phyloP scores from a whole-genome alignment of 192 early-diverging fungal genomes.

The Umbelopsis ramanniana region DNA sequence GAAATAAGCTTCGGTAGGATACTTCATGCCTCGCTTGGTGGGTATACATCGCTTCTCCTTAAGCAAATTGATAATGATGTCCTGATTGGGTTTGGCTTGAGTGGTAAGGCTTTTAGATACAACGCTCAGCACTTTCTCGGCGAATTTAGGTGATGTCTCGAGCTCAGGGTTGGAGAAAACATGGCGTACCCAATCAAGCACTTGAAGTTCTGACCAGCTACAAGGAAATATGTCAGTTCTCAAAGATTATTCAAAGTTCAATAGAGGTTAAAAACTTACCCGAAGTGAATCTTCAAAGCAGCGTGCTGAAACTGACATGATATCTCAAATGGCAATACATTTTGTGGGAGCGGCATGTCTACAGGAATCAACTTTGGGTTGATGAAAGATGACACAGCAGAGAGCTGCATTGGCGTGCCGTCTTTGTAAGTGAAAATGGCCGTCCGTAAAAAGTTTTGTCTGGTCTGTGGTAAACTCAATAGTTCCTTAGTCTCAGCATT shows the following conservation, averaged over 20 bases:
- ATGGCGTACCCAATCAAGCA: conserved; percentile 68
- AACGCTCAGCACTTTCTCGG: conserved; percentile 67
- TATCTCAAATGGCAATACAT: conserved; percentile 64
- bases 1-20: conserved; percentile 78
- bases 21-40: conserved; percentile 70
- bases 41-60: conserved; percentile 64
- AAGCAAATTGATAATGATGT: conserved; percentile 32
- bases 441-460: conserved; percentile 48
- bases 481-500: background rate
- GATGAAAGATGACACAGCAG: conserved; percentile 58
- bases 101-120: conserved; percentile 42
- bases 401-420: conserved; percentile 46
- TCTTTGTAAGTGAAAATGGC: conserved; percentile 53
- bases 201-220: conserved; percentile 55
- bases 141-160: conserved; percentile 55
- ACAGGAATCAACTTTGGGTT: conserved; percentile 71
- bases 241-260: background rate
- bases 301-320: conserved; percentile 64
- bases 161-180: conserved; percentile 54
- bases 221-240: background rate
- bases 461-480: conserved; percentile 7
- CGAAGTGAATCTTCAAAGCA: conserved; percentile 61
- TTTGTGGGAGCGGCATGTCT: conserved; percentile 62
- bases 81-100: conserved; percentile 17
- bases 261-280: conserved; percentile 20